phyloP scores from a whole-genome alignment of 176 grass and related monocot species.

The Metroxylon sagu region DNA sequence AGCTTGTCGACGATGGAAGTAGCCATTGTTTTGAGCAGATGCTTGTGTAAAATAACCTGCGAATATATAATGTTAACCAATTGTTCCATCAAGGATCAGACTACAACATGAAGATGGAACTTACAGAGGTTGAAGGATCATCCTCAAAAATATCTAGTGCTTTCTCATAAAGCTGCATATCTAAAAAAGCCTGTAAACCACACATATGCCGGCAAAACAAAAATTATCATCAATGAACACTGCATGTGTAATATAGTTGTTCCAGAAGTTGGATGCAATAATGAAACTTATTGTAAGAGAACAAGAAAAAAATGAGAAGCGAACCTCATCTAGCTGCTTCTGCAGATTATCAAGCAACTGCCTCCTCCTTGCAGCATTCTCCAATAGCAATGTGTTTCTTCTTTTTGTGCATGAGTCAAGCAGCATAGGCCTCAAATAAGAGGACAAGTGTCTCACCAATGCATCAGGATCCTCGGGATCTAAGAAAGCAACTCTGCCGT shows the following conservation, averaged over 20 bases:
- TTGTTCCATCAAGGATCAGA: slow-evolving; percentile 16
- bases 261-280: neutral
- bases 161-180: slow-evolving; percentile 93
- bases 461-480: slow-evolving; percentile 43
- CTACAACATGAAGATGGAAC: slow-evolving; percentile 27
- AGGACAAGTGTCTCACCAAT: slow-evolving; percentile 52
- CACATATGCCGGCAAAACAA: neutral
- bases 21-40: slow-evolving; percentile 79
- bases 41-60: slow-evolving; percentile 78
- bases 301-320: neutral
- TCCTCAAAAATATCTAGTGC: slow-evolving; percentile 89
- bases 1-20: slow-evolving; percentile 60
- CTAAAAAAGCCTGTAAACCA: slow-evolving; percentile 63
- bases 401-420: slow-evolving; percentile 72
- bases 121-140: slow-evolving; percentile 72
- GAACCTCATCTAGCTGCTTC: slow-evolving; percentile 91
- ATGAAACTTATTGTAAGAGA: too few species aligned
- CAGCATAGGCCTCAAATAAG: slow-evolving; percentile 88
- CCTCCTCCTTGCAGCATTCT: slow-evolving; percentile 82
- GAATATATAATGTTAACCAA: neutral
- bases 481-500: slow-evolving; percentile 32
- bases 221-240: neutral
- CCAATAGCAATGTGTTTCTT: slow-evolving; percentile 72
- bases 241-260: neutral
- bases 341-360: slow-evolving; percentile 76